A percentile compares a stretch with the other conserved stretches of the same genome.
Conservation (phyloP, 1,139 yeast genomes). For the Taphrina flavorubra region DNA sequence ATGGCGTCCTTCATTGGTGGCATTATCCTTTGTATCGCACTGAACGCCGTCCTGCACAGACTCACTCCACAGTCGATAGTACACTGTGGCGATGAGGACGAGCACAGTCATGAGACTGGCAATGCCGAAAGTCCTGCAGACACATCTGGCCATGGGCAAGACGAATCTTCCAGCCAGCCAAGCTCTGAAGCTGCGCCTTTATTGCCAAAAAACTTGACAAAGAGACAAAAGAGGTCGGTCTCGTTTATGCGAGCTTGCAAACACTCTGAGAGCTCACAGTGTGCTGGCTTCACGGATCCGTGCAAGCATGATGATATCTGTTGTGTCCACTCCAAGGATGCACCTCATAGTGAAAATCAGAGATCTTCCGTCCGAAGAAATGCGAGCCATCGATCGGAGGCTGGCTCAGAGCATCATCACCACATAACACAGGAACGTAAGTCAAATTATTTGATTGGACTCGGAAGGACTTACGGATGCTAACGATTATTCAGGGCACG, state of each 20-base stretch:
- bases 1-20: slow-evolving; percentile 57
- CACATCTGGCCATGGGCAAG: not conserved
- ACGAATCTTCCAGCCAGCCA: not conserved
- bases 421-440: slow-evolving; percentile 50
- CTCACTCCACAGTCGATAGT: slow-evolving; percentile 39
- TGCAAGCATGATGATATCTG: slow-evolving; percentile 13
- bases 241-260: slow-evolving; percentile 16
- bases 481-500: slow-evolving; percentile 55
- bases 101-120: not conserved
- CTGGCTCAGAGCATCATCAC: slow-evolving; percentile 70
- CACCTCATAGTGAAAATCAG: not conserved
- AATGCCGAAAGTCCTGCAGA: not conserved
- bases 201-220: slow-evolving; percentile 1
- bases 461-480: not conserved
- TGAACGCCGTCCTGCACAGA: slow-evolving; percentile 64
- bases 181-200: slow-evolving; percentile 14
- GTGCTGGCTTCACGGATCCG: slow-evolving; percentile 36
- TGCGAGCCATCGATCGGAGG: not conserved
- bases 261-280: slow-evolving; percentile 22
- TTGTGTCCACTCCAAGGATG: slow-evolving; percentile 19
- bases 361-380: not conserved
- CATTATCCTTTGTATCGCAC: slow-evolving; percentile 58
- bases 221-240: slow-evolving; percentile 14
- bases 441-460: not conserved
- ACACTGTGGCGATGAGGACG: slow-evolving; percentile 38